A percentile compares a stretch with the other conserved stretches of the same genome.
These are phyloP conservation scores for Russula compacta DNA, from an alignment of 768 basidiomycete genomes.

Conservation along the genomic window DNA sequence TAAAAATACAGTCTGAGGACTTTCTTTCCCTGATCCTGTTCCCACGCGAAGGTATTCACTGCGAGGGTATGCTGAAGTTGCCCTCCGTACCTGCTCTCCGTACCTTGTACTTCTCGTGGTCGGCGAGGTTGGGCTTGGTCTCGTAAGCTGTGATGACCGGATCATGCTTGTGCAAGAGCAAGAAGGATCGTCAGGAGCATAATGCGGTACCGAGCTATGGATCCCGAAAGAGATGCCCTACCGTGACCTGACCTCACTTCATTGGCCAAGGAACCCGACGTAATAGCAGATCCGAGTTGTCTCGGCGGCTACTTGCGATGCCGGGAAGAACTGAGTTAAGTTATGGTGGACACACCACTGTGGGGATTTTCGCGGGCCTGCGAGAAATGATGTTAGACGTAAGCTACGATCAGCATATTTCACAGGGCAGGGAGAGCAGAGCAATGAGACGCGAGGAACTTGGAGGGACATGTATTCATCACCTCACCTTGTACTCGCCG, in stretches of 20 bases:
- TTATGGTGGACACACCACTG: slow-evolving; percentile 39
- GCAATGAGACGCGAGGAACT: neutral
- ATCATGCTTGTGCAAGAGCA: slow-evolving; percentile 54
- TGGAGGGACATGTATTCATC: too few species aligned
- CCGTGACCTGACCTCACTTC: slow-evolving; percentile 51
- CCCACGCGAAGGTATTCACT: slow-evolving; percentile 6
- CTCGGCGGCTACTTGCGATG: slow-evolving; percentile 63
- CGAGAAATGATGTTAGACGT: neutral
- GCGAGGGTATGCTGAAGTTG: slow-evolving; percentile 40
- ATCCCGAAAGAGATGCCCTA: neutral
- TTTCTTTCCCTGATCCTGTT: neutral
- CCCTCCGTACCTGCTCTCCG: slow-evolving; percentile 65
- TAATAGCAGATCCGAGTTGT: slow-evolving; percentile 64
- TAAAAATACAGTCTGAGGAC: slow-evolving; percentile 4
- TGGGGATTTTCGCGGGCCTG: slow-evolving; percentile 82
- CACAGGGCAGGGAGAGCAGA: neutral
- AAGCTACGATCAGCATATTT: neutral
- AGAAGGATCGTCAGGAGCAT: neutral
- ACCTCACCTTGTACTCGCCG: slow-evolving; percentile 51
- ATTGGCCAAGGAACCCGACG: slow-evolving; percentile 75
- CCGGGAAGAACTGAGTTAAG: slow-evolving; percentile 76
- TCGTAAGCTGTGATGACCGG: slow-evolving; percentile 86
- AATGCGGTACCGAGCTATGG: neutral
- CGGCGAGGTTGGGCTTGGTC: slow-evolving; percentile 75
- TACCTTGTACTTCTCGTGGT: slow-evolving; percentile 82